Percentiles rank a stretch among this genome's conserved stretches.
phyloP scores from a whole-genome alignment of 108 stramenopile species.

The Discostella stelligeroides region DNA sequence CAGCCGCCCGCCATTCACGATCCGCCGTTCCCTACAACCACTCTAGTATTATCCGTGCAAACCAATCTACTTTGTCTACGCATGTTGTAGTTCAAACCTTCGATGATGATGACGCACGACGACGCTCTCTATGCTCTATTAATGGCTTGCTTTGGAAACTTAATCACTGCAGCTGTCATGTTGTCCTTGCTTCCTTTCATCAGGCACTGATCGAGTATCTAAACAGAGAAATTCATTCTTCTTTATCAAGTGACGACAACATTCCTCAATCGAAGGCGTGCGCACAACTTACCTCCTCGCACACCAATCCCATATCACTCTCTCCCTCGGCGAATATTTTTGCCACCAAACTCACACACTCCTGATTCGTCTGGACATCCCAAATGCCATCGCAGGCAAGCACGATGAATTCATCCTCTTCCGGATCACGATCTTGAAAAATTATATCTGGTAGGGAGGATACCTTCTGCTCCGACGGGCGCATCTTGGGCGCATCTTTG shows the following conservation, averaged over 20 bases:
- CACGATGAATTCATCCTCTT: constrained; percentile 80
- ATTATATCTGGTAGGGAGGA: constrained; percentile 83
- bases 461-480: constrained; percentile 83
- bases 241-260: not conserved
- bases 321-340: constrained; percentile 79
- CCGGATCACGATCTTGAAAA: constrained; percentile 53
- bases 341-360: constrained; percentile 79
- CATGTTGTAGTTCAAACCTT: too few species aligned
- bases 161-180: constrained; percentile 80
- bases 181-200: constrained; percentile 84
- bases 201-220: constrained; percentile 77
- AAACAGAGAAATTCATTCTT: not conserved
- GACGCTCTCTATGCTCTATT: constrained; percentile 54
- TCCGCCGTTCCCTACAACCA: too few species aligned
- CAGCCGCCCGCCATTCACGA: too few species aligned
- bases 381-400: constrained; percentile 95
- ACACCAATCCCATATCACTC: constrained; percentile 69
- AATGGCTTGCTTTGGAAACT: constrained; percentile 62
- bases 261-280: too few species aligned
- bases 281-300: constrained; percentile 79
- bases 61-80: too few species aligned
- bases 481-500: constrained; percentile 20
- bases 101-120: constrained; percentile 6
- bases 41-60: too few species aligned
- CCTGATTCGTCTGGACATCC: constrained; percentile 89